A percentile compares a stretch with the other conserved stretches of the same genome.
phyloP scores from a whole-genome alignment of 192 early-diverging fungal genomes.

The Pilaira anomala region DNA sequence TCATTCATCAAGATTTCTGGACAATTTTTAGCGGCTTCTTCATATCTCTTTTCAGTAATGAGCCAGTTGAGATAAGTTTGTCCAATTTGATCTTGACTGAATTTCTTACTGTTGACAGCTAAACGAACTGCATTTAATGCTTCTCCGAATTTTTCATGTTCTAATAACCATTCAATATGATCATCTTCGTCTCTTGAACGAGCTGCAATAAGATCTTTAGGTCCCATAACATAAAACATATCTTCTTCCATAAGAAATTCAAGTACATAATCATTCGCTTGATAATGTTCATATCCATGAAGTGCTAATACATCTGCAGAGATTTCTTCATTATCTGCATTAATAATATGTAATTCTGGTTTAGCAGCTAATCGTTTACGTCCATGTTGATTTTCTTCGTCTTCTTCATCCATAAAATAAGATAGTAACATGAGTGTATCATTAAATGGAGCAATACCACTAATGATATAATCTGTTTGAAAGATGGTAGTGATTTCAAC shows the following conservation, averaged over 20 bases:
- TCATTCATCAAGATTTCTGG: conserved; percentile 70
- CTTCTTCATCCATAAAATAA: conserved; percentile 58
- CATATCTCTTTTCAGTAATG: conserved; percentile 56
- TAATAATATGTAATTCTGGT: conserved; percentile 91
- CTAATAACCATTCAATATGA: conserved; percentile 92
- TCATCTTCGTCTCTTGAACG: conserved; percentile 86
- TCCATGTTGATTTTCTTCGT: conserved; percentile 36
- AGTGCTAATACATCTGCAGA: conserved; percentile 87
- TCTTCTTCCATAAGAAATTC: conserved; percentile 67
- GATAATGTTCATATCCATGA: conserved; percentile 80
- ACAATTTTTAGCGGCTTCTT: conserved; percentile 71
- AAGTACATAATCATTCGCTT: conserved; percentile 93
- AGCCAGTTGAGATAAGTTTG: conserved; percentile 75
- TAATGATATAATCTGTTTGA: conserved; percentile 75
- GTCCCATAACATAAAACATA: conserved; percentile 89
- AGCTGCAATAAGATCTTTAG: conserved; percentile 91
- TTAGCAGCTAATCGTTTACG: conserved; percentile 53
- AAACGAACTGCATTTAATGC: conserved; percentile 67
- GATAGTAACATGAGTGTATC: conserved; percentile 70
- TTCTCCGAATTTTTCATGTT: conserved; percentile 74
- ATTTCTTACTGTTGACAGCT: conserved; percentile 49
- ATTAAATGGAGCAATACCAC: conserved; percentile 82
- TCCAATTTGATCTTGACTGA: conserved; percentile 73
- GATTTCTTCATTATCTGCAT: conserved; percentile 75
- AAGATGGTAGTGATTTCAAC: conserved; percentile 66